These are phyloP conservation scores for Yamadazyma takamatsuzukensis DNA, from an alignment of 805 yeast genomes.

Conservation along the genomic window DNA sequence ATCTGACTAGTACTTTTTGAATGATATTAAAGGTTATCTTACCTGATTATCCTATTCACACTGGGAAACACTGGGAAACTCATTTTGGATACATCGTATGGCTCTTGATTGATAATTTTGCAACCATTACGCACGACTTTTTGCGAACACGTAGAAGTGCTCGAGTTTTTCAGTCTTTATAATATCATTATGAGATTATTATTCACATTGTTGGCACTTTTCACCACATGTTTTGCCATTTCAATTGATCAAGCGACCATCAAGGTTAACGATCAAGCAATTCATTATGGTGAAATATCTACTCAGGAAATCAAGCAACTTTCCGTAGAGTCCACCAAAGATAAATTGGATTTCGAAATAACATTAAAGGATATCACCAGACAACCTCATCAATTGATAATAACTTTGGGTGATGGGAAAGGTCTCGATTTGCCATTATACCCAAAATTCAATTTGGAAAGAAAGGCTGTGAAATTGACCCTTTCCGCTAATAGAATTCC, in stretches of 20 bases:
- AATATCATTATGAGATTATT: too few species aligned
- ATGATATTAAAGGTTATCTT: too few species aligned
- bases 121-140: too few species aligned
- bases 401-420: slow-evolving; percentile 24
- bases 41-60: too few species aligned
- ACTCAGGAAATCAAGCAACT: slow-evolving; percentile 29
- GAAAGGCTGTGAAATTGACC: slow-evolving; percentile 18
- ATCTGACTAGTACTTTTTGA: too few species aligned
- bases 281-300: slow-evolving; percentile 27
- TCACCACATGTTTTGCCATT: slow-evolving; percentile 20
- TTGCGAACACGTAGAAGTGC: too few species aligned
- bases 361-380: slow-evolving; percentile 16
- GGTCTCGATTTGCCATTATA: slow-evolving; percentile 31
- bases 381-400: slow-evolving; percentile 34
- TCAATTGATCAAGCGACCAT: slow-evolving; percentile 28
- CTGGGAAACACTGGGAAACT: too few species aligned
- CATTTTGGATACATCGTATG: too few species aligned
- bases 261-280: slow-evolving; percentile 19
- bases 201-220: not conserved
- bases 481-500: slow-evolving; percentile 30
- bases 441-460: slow-evolving; percentile 22
- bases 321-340: slow-evolving; percentile 27
- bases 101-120: too few species aligned
- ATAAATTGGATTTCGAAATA: slow-evolving; percentile 26
- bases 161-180: too few species aligned